These are phyloP conservation scores for Coffea eugenioides DNA, from an alignment of 257 asterid genomes.

Conservation along the genomic window DNA sequence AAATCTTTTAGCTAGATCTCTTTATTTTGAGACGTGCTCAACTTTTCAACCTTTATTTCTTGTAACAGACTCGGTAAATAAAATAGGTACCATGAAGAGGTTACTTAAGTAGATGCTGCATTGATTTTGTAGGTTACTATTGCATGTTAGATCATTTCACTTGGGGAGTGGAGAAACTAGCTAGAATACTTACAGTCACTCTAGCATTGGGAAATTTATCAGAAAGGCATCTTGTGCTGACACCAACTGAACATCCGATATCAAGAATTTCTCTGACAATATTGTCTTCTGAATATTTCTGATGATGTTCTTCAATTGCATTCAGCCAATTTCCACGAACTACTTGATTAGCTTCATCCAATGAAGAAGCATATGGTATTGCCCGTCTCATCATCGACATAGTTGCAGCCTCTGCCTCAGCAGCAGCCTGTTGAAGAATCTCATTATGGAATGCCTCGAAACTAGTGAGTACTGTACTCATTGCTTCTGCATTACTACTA, in stretches of 20 bases:
- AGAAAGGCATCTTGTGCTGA: slow-evolving; percentile 77
- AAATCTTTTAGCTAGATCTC: neutral
- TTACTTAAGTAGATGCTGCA: neutral
- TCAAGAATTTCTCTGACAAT: slow-evolving; percentile 61
- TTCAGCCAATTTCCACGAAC: slow-evolving; percentile 93
- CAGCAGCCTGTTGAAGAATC: slow-evolving; percentile 70
- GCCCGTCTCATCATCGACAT: slow-evolving; percentile 84
- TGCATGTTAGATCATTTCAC: too few species aligned
- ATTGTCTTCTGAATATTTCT: slow-evolving; percentile 42
- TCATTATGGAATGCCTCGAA: neutral
- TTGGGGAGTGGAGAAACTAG: neutral
- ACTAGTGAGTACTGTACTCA: neutral
- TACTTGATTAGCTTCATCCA: slow-evolving; percentile 78
- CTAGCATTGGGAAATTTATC: slow-evolving; percentile 66
- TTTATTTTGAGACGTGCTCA: neutral
- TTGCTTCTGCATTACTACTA: neutral
- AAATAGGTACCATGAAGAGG: too few species aligned
- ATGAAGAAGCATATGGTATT: slow-evolving; percentile 73
- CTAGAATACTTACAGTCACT: slow-evolving; percentile 48
- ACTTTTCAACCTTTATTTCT: neutral
- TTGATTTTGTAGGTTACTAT: neutral
- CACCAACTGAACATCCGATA: slow-evolving; percentile 93
- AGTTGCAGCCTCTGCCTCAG: slow-evolving; percentile 95
- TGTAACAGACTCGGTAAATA: neutral
- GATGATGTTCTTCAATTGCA: slow-evolving; percentile 68